Base-by-base conservation (phyloP, 1,284 basidiomycete species). In the Chalciporus sp. region DNA sequence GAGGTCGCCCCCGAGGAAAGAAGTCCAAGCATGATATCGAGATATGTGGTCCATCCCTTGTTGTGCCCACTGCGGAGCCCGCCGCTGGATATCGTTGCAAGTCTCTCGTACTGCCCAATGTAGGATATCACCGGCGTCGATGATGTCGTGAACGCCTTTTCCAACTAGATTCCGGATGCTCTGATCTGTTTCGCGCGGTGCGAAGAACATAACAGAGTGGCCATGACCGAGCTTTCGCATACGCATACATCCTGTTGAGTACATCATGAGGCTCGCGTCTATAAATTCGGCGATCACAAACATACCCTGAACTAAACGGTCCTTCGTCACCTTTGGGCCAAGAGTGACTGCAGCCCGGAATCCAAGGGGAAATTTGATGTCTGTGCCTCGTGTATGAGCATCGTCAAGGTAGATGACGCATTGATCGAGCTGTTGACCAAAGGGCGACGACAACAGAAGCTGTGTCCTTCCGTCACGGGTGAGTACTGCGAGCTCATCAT, bases 381-480 rank as follows among this genome's bases (percentile, higher is more conserved):
- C 82, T 0, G 81, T 83, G 7, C 83, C 83, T 27, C 83, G 67
- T 0, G 83, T 84, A 55, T 84, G 82, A 1, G 77, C 78, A 58
- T 85, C 82, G 42, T 84, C 83, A 0, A 84, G 74, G 55, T 85
- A 84, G 2, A 83, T 60, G 5, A 82, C 57, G 31, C 79, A 81
- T 56, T 72, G 67, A 16, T 75, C 71, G 0, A 83, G 63, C 50
- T 74, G 74, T 37, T 74, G 67, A 2, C 61, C 66, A 56, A 74
- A 82, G 0, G 74, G 71, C 2, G 82, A 84, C 5, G 75, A 71
- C 4, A 65, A 46, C 2, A 84, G 61, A 1, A 69, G 64, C 49
- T 80, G 76, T 0, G 65, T 62, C 2, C 49, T 61, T 0, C 73
- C 76, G 43, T 80, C 76, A 16, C 69, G 72, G 3, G 68, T 73